Evolutionary conservation across 805 yeast species (phyloP), one percentile per base, ranked within the genome.

Genomic region (Pichia cephalocereana): DNA sequence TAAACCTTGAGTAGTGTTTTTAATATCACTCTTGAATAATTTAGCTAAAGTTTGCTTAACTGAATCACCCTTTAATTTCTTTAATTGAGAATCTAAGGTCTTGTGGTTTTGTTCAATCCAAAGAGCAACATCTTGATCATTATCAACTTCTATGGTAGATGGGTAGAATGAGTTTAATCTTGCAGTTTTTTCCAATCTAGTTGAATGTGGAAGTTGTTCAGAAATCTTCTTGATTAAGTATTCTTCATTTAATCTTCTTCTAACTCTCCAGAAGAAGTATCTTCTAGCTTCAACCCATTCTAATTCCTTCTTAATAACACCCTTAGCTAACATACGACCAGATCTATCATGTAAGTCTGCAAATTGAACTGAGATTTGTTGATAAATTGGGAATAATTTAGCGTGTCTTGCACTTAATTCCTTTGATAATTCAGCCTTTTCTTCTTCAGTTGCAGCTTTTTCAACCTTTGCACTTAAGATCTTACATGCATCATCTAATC

Each of bases 331-430:
- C 98, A 93, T 93, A 70, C 99, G 91, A 37, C 93, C 96, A 14
- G 97, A 83, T 71, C 97, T 82, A 67, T 93, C 99, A 64, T 93
- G 99, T 64, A 93, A 77, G 67, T 93, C 99, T 44, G 98, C 99
- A 70, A 90, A 93, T 70, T 93, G 98, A 47, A 91, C 86, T 43
- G 95, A 83, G 49, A 93, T 76, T 72, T 93, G 98, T 54, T 83
- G 81, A 69, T 95, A 95, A 54, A 91, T 78, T 57, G 98, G 98
- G 57, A 87, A 66, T 62, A 93, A 73, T 38, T 69, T 72, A 65
- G 77, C 76, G 70, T 93, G 98, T 65, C 99, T 85, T 38, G 77
- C 85, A 46, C 76, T 75, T 55, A 93, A 68, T 66, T 86, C 71
- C 50, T 79, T 76, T 45, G 86, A 74, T 47, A 86, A 62, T 52